Conservation (phyloP, 768 basidiomycete genomes). For the Kwoniella sp. region DNA sequence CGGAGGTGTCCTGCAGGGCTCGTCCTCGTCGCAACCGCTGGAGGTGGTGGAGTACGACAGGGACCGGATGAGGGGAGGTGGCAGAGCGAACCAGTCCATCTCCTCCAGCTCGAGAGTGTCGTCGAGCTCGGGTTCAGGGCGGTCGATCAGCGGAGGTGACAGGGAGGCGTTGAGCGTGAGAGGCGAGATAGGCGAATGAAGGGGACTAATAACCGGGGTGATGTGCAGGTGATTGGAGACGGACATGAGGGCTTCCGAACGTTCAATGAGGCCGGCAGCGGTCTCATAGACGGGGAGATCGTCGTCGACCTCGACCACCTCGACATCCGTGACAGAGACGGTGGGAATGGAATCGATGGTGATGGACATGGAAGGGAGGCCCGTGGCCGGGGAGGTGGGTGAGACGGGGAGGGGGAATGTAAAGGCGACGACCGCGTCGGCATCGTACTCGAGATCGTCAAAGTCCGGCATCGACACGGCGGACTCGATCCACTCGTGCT, state of each 20-base stretch:
- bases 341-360: neutral
- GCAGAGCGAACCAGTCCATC: constrained; percentile 22
- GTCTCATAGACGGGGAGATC: neutral
- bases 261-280: neutral
- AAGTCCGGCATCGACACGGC: constrained; percentile 15
- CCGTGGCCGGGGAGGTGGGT: constrained; percentile 1
- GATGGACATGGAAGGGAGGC: neutral
- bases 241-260: neutral
- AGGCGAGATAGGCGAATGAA: neutral
- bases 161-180: constrained; percentile 1
- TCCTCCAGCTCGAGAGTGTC: constrained; percentile 11
- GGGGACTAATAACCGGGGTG: neutral
- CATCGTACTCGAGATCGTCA: constrained; percentile 24
- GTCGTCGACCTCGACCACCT: constrained; percentile 14
- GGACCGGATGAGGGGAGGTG: constrained; percentile 32
- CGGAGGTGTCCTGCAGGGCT: constrained; percentile 29
- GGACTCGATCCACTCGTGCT: constrained; percentile 36
- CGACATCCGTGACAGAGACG: constrained; percentile 11
- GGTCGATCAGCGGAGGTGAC: neutral
- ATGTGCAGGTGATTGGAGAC: neutral
- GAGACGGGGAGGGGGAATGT: constrained; percentile 18
- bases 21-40: constrained; percentile 1
- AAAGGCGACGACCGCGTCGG: constrained; percentile 20
- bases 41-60: constrained; percentile 17
- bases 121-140: neutral